Evolutionary conservation across 495 filamentous ascomycete species (phyloP), one percentile per base, ranked within the genome.

Genomic region (Aspergillus biplanus): DNA sequence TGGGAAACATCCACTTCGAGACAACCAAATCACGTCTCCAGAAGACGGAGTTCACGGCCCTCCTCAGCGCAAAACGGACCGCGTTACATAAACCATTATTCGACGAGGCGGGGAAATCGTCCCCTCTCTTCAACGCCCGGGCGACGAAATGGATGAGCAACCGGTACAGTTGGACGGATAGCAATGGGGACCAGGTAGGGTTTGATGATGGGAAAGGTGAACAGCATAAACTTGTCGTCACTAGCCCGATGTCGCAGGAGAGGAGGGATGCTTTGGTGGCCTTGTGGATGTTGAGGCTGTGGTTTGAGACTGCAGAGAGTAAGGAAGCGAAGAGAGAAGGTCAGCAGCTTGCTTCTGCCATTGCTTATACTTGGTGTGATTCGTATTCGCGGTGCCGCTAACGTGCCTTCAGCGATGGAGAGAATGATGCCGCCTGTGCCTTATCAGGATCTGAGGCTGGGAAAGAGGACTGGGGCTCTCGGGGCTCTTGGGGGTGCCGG

Each of bases 1-100:
- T 66, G 1, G 66, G 66, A 9, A 68, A 68, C 52, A 68, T 68
- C 18, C 55, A 52, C 44, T 46, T 68, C 18, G 66, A 68, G 59
- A 58, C 44, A 5, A 50, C 35, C 7, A 46, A 58, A 18, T 7
- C 63, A 34, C 63, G 63, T 0, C 16, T 68, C 6, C 66, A 66
- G n/a, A 63, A 39, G 32, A 48, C 56, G 1, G 52, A 52, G 8
- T 68, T 68, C 47, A 65, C 35, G 15, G 66, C 59, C 2, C 35
- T 60, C 8, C n/a, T 68, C 13, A 67, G 66, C 33, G n/a, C 59
- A 4, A 53, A 47, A 11, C 47, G 18, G n/a, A 66, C 49, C 6
- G 56, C 60, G 12, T 60, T 59, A 4, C 16, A 63, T 52, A 52
- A 44, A 3, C 63, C 63, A 18, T 47, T 68, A 9, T 68, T 68